Percentiles rank a stretch among this genome's conserved stretches.
Evolutionary conservation across 768 basidiomycete genomes (phyloP).

Genomic region (Mycena albidolilacea): DNA sequence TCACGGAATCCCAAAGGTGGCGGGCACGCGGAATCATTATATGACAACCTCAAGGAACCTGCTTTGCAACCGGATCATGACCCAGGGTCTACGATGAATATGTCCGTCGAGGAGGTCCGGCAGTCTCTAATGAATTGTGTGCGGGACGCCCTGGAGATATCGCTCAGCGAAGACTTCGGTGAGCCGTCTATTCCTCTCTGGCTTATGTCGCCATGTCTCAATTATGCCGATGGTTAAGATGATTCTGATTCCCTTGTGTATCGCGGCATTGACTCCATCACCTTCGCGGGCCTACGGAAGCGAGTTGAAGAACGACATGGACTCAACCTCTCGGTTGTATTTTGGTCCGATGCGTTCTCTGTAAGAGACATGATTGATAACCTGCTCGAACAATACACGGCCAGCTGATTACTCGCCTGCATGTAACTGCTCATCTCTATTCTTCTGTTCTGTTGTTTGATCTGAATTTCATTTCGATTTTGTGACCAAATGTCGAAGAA

Average conservation of each 20-base stretch:
- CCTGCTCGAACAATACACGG: conserved; percentile 23
- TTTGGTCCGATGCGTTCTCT: conserved; percentile 35
- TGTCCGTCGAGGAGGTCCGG: conserved; percentile 16
- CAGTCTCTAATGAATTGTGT: conserved; percentile 15
- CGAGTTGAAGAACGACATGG: conserved; percentile 14
- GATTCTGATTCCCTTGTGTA: conserved; percentile 24
- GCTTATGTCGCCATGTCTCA: background rate
- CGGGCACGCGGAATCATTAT: background rate
- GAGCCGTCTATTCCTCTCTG: background rate
- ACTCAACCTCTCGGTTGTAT: conserved; percentile 31
- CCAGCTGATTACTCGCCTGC: background rate
- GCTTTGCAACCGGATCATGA: background rate
- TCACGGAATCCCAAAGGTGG: background rate
- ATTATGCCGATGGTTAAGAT: conserved; percentile 13
- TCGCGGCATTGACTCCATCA: conserved; percentile 32
- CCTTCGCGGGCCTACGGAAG: conserved; percentile 25
- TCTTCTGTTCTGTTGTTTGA: no score
- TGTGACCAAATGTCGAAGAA: no score
- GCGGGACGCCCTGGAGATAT: conserved; percentile 28
- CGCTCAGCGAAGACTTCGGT: conserved; percentile 21
- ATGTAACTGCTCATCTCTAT: background rate
- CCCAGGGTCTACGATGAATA: background rate
- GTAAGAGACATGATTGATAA: conserved; percentile 21
- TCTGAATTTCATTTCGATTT: no score
- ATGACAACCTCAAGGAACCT: background rate